Evolutionary conservation across 148 eudicot genomes (phyloP), one percentile per base, ranked within the genome.

Genomic region (Euryodendron excelsum): DNA sequence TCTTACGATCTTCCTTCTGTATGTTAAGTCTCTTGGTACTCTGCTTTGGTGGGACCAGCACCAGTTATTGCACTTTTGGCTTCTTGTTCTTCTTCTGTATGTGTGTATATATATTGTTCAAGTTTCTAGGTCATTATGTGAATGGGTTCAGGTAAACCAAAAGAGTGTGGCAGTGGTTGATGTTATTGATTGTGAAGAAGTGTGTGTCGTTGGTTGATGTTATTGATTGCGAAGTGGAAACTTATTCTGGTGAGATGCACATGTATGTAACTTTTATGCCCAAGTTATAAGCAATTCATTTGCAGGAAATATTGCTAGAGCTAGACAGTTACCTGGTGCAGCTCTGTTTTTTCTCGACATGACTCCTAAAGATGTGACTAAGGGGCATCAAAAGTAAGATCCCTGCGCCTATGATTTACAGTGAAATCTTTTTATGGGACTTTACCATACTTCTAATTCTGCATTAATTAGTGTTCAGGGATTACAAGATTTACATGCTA

Each of bases 271-370:
- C 21, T 39, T 66, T 20, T 31, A 72, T 18, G 33, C 18, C 62
- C 21, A 31, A 31, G 39, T 30, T 31, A 58, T 63, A 23, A 41
- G 37, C 78, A 62, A 78, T 61, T 72, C 36, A 36, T 53, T 75
- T 78, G 82, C 91, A 96, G 99, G 87, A 83, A 86, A 80, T 83
- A 67, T 66, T 11, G 39, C 79, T 73, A 82, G 82, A 79, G 81
- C 82, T 69, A 84, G 61, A 79, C 89, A 89, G 74, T 79, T 93
- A 79, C 96, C 99, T 66, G 99, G 95, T 83, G 97, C 97, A 69
- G 93, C 98, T 79, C 84, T 96, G 18, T 85, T 90, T 85, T 86
- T 82, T 77, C 81, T 87, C 79, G 81, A 92, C 39, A 76, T 82
- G 71, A 78, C 75, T 82, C 78, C 79, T 75, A 87, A 86, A 81